phyloP scores from a whole-genome alignment of 2,329 filamentous ascomycete species.

The Purpureocillium lavendulum region DNA sequence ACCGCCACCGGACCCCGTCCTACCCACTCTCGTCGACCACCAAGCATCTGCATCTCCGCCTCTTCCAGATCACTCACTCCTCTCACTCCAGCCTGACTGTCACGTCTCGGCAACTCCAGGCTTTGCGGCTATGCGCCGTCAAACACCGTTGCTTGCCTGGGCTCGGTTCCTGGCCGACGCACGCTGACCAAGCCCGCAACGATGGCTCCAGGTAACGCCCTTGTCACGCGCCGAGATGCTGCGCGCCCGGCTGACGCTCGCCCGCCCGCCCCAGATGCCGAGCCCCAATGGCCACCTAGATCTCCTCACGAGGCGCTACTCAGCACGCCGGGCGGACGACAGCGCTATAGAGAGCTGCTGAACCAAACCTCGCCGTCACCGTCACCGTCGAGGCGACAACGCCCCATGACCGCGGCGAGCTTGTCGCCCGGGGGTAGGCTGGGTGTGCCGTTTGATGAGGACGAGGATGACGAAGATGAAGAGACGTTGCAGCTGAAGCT shows the following conservation, averaged over 20 bases:
- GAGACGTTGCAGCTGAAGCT: conserved; percentile 82
- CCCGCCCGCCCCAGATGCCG: conserved; percentile 22
- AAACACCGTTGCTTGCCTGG: neutral
- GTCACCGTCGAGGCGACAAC: conserved; percentile 40
- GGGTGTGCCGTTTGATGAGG: conserved; percentile 30
- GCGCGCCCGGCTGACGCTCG: conserved; percentile 3
- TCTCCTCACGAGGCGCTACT: conserved; percentile 57
- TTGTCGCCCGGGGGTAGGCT: conserved; percentile 14
- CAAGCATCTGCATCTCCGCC: too few relatives aligned
- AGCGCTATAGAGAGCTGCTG: conserved; percentile 61
- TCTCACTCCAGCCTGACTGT: too few relatives aligned
- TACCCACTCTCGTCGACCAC: neutral
- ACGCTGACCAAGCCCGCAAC: neutral
- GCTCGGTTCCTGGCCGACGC: conserved; percentile 1
- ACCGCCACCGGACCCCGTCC: too few relatives aligned
- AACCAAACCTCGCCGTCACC: conserved; percentile 60
- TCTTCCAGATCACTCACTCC: too few relatives aligned
- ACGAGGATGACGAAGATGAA: conserved; percentile 70
- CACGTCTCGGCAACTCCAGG: conserved; percentile 5
- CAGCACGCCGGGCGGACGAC: conserved; percentile 69
- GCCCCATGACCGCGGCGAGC: conserved; percentile 5
- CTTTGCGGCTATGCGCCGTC: conserved; percentile 9
- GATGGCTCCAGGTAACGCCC: conserved; percentile 9
- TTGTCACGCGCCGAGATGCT: too few relatives aligned
- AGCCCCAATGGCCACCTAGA: conserved; percentile 56